Conservation (phyloP, 1,284 basidiomycete species). For the Ceratobasidium sp. region DNA sequence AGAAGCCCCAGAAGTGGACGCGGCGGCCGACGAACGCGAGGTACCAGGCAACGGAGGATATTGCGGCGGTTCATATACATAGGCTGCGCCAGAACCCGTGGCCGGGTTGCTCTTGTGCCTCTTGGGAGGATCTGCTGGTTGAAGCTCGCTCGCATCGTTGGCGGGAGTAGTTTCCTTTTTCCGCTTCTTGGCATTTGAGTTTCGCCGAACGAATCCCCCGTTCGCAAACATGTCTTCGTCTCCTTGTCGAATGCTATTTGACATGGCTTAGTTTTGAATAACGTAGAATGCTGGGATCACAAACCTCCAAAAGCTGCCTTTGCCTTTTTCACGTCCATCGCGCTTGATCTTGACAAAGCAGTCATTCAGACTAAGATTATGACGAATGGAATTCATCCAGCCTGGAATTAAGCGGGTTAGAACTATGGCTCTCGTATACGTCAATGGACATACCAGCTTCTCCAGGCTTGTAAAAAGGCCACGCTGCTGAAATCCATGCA, state of each 20-base stretch:
- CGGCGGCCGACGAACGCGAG: slow-evolving; percentile 1
- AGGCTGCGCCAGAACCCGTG: slow-evolving; percentile 11
- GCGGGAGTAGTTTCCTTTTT: slow-evolving; percentile 28
- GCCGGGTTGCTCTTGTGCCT: slow-evolving; percentile 21
- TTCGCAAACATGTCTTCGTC: slow-evolving; percentile 41
- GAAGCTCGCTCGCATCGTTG: slow-evolving; percentile 1
- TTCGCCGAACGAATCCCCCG: slow-evolving; percentile 35
- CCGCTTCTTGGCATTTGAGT: slow-evolving; percentile 34
- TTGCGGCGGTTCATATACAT: slow-evolving; percentile 31
- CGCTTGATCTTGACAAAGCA: slow-evolving; percentile 46
- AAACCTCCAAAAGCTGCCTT: slow-evolving; percentile 45
- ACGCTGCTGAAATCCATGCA: slow-evolving; percentile 92
- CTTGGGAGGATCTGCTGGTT: slow-evolving; percentile 5
- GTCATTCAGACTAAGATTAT: slow-evolving; percentile 47
- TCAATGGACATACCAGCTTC: slow-evolving; percentile 58
- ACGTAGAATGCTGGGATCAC: not conserved
- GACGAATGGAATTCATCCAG: slow-evolving; percentile 46
- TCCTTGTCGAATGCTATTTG: slow-evolving; percentile 22
- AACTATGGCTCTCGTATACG: not conserved
- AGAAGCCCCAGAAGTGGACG: not conserved
- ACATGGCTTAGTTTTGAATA: not conserved
- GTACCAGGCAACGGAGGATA: slow-evolving; percentile 19
- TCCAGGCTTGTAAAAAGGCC: slow-evolving; percentile 91
- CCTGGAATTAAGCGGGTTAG: slow-evolving; percentile 7
- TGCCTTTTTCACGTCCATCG: slow-evolving; percentile 46